Base-by-base conservation (phyloP, 1,139 yeast genomes). In the Scheffersomyces cryptocercus region DNA sequence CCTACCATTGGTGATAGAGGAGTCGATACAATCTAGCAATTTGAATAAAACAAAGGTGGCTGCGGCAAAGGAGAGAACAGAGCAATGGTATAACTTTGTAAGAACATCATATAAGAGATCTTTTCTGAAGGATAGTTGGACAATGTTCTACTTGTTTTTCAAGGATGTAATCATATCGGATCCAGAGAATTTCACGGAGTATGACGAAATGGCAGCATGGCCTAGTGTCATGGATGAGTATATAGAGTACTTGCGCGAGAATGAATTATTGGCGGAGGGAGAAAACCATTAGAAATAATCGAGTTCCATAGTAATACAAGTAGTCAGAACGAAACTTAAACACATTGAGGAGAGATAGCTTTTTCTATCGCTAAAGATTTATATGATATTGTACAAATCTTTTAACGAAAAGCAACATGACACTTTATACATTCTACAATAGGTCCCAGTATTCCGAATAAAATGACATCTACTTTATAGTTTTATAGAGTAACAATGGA, bases 141-240 rank as follows among this genome's bases (percentile, higher is more conserved):
- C 79, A 47, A 90, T 91, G 97, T 70, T 87, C 44, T 76, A 79
- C 48, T 79, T 82, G 47, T 89, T 91, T 58, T 68, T 86, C 41
- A 64, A 67, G 37, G 83, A 81, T 45, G 77, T 78, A 38, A 48
- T 73, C 3, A 62, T 71, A 2, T 51, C 61, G 1, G 87, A 85
- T 52, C 82, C 86, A 0, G 58, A 62, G 1, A 42, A 45, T 3
- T 68, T 86, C 13, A 61, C 64, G 9, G 69, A 64, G 3, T 90
- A 89, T 62, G 91, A 86, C 55, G 95, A 85, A 51, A 74, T 78
- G 60, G 90, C 86, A 37, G 87, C 97, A 0, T 91, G 98, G 98
- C 99, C 98, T 5, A 82, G 88, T 45, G 72, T 88, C 12, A 81
- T 91, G 53, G 99, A 91, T 59, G 91, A 84, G 48, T 93, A 79